Evolutionary conservation across 148 eudicot species (phyloP), one percentile per base, ranked within the genome.

Genomic region (Diospyros lotus): DNA sequence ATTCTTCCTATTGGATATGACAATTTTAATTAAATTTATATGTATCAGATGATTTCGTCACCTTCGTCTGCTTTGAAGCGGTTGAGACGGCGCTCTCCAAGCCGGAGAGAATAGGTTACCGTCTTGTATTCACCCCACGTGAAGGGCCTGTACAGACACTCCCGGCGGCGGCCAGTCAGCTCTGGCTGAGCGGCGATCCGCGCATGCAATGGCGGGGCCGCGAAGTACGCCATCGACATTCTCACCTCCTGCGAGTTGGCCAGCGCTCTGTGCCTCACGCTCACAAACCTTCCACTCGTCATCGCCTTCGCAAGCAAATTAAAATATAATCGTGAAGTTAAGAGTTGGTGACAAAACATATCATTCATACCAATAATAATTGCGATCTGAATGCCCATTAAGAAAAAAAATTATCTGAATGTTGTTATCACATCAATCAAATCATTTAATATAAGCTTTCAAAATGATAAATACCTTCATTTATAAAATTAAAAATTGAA

Each of bases 251-350:
- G 6, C 2, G 84, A 53, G 76, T 79, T 79, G 41, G 79, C 82
- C 51, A 81, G 61, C 52, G 78, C 87, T 56, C 87, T 73, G 10
- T 84, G 87, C 39, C 73, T 78, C 64, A 84, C 87, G 66, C 87
- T 84, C 64, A 66, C 44, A 76, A 84, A 81, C 76, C 80, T 76
- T 61, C 84, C 87, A 71, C 81, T 81, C 40, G 87, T 84, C 84
- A 84, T 73, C 6, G 73, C 87, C 87, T 83, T 44, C 48, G 56
- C 13, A 9, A 11, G 17, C 51, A 13, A 9, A 69, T 28, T 28
- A 38, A 4, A 44, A 13, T 68, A 9, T 40, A 10, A 38, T 9
- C 18, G 14, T n/a, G 46, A 45, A 45, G 28, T 28, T 28, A 28
- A 28, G 0, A 28, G 28, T 28, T 28, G 28, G 28, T 28, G 28